These are phyloP conservation scores for Perkinsus marinus DNA, from an alignment of 169 alveolate genomes.

Conservation along the genomic window DNA sequence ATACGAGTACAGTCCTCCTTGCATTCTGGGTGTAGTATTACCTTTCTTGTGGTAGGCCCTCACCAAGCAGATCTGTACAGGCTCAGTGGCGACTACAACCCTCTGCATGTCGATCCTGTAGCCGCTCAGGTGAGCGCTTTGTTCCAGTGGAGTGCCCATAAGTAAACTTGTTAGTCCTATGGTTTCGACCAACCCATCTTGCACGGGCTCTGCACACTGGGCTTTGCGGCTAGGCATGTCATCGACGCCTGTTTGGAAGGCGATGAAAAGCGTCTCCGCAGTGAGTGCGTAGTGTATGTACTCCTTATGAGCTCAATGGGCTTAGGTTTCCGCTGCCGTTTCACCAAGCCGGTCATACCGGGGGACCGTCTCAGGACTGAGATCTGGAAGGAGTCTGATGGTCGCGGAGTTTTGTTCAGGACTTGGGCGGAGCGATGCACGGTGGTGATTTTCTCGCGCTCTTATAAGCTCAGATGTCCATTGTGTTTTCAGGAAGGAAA, in stretches of 20 bases:
- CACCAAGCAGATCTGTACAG: slow-evolving; percentile 43
- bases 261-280: not conserved
- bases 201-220: slow-evolving; percentile 50
- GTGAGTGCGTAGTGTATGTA: too few relatives aligned
- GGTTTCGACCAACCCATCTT: slow-evolving; percentile 50
- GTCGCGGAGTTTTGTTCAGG: not conserved
- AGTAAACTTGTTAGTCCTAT: not conserved
- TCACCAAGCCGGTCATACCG: not conserved
- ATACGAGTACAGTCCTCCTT: not conserved
- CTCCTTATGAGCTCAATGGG: too few relatives aligned
- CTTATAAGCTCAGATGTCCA: too few relatives aligned
- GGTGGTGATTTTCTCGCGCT: too few relatives aligned
- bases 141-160: too few relatives aligned
- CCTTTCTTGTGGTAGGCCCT: not conserved
- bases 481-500: too few relatives aligned
- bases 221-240: slow-evolving; percentile 35
- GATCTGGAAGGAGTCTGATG: not conserved
- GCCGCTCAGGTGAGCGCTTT: slow-evolving; percentile 30
- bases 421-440: not conserved
- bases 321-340: not conserved
- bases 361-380: not conserved
- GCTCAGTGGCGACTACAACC: slow-evolving; percentile 43
- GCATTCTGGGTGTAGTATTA: not conserved
- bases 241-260: slow-evolving; percentile 11
- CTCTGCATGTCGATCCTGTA: slow-evolving; percentile 44